Base-by-base conservation (phyloP, 495 filamentous ascomycete species). In the Talaromyces ruber region DNA sequence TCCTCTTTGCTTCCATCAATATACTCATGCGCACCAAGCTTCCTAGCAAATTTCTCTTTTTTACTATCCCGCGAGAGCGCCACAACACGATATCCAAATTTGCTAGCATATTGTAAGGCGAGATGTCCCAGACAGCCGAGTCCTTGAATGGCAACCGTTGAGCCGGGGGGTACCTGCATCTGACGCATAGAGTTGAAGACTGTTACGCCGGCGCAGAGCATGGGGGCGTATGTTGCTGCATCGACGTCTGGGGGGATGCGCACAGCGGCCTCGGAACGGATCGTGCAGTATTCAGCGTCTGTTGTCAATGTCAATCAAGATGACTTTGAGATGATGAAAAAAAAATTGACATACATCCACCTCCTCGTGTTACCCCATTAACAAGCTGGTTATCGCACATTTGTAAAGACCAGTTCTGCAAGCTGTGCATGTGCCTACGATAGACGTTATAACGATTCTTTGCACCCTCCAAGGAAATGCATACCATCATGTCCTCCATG, bases 191-290 rank as follows among this genome's bases (percentile, higher is more conserved):
- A 79, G 74, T 89, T 90, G 81, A 89, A 91, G 37, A 86, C 82
- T 26, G 86, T 88, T 53, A 90, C 80, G 55, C 87, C 88, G 2
- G 88, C 87, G 72, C 88, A 91, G 22, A 91, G 81, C 14, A 90
- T 79, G 0, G 88, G 86, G 1, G 87, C 86, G 60, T 79, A 83
- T 63, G 84, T 74, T 9, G 80, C 85, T 0, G 86, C 78, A 65
- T 86, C 77, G 30, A 83, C 71, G 53, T 83, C 73, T 6, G 70
- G 63, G 5, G 87, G 86, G 52, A 91, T 77, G n/a, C 74, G 75
- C 0, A 87, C 86, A 0, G 71, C 84, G 24, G 88, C 83, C 67
- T 90, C 87, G n/a, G 73, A 70, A 26, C 83, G 79, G 12, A 91
- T 73, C 21, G 78, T 68, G 64, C 79, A 80, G 72, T 88, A 90